These are phyloP conservation scores for Microbotryomycetes sp. DNA, from an alignment of 1,284 basidiomycete species.

Conservation along the genomic window DNA sequence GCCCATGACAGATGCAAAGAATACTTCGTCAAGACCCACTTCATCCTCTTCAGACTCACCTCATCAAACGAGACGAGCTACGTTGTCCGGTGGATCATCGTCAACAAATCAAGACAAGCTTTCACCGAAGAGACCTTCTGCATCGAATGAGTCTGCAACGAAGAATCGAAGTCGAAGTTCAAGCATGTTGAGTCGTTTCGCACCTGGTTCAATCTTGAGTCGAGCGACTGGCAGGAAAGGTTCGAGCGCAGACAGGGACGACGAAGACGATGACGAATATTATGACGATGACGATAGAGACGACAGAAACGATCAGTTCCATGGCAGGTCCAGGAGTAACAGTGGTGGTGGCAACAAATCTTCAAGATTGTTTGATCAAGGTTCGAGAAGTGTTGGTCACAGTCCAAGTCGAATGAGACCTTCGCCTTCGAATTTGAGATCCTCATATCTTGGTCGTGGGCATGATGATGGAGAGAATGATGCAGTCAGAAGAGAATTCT, in stretches of 20 bases:
- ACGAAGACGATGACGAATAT: background rate
- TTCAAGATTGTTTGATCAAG: background rate
- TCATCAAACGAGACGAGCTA: conserved; percentile 5
- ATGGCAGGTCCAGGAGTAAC: background rate
- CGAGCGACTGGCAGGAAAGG: conserved; percentile 2
- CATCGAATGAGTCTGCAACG: background rate
- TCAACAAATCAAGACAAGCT: background rate
- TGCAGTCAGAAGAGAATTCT: background rate
- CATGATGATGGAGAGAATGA: background rate
- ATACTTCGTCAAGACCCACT: background rate
- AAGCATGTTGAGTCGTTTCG: conserved; percentile 20
- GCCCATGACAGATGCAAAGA: too few relatives aligned
- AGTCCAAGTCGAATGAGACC: background rate
- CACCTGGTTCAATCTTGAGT: background rate
- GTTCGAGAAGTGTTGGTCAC: background rate
- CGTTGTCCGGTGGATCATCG: background rate
- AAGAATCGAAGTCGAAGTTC: conserved; percentile 18
- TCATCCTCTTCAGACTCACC: conserved; percentile 6
- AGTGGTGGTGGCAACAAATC: too few relatives aligned
- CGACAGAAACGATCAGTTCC: background rate
- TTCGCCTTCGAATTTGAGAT: background rate
- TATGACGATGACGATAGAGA: background rate
- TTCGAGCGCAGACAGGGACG: background rate
- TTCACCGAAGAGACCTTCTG: background rate
- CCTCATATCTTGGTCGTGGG: background rate